phyloP scores from a whole-genome alignment of 768 basidiomycete species.

The Gymnopilus junonius region DNA sequence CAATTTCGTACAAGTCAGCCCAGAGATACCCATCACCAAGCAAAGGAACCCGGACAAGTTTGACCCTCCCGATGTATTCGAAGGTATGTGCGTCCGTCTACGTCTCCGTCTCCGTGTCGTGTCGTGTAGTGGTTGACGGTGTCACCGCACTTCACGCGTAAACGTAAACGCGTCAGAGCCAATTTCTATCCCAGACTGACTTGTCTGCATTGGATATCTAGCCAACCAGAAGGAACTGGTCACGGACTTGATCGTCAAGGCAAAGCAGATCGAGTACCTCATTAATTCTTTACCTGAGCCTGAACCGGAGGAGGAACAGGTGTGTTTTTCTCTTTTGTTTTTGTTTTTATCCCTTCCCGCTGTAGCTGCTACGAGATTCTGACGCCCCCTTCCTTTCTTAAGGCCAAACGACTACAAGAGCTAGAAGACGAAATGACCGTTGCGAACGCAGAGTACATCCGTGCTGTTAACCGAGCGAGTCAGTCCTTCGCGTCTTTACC shows the following conservation, averaged over 20 bases:
- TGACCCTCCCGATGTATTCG: constrained; percentile 74
- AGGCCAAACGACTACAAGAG: constrained; percentile 69
- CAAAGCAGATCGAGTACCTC: constrained; percentile 87
- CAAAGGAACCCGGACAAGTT: constrained; percentile 72
- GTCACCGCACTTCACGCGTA: too few relatives aligned
- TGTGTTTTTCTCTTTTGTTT: constrained; percentile 26
- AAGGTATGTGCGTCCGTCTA: constrained; percentile 56
- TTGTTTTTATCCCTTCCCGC: too few relatives aligned
- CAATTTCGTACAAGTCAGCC: constrained; percentile 78
- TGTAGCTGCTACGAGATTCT: too few relatives aligned
- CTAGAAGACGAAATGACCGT: constrained; percentile 73
- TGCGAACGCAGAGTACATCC: constrained; percentile 78
- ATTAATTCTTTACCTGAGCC: constrained; percentile 80
- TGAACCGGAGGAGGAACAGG: constrained; percentile 80
- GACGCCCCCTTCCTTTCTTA: background rate
- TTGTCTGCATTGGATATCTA: constrained; percentile 28
- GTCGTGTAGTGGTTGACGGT: too few relatives aligned
- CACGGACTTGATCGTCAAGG: constrained; percentile 80
- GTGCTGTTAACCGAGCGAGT: constrained; percentile 80
- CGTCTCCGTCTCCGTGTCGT: too few relatives aligned
- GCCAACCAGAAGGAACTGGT: constrained; percentile 88
- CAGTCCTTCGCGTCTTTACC: constrained; percentile 26
- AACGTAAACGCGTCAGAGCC: background rate
- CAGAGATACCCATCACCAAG: constrained; percentile 85
- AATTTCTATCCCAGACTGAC: background rate